phyloP scores from a whole-genome alignment of 169 alveolate genomes.

The Blepharisma undulans region DNA sequence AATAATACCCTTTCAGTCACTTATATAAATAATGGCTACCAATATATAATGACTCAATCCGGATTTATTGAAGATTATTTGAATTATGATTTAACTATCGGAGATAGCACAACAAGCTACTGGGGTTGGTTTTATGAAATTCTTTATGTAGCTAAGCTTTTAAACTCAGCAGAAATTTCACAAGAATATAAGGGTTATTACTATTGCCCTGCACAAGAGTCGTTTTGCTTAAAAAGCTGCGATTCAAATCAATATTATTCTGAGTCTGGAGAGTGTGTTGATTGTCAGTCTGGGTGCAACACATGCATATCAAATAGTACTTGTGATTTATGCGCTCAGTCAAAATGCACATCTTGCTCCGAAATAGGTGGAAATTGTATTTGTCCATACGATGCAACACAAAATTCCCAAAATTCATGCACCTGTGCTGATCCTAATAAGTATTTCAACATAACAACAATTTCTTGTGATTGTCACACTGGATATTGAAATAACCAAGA shows the following conservation, averaged over 20 bases:
- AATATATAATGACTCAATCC: background rate
- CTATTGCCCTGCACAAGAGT: background rate
- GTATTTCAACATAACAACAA: background rate
- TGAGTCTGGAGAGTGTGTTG: background rate
- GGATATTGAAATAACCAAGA: background rate
- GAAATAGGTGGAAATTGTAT: background rate
- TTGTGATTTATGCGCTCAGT: background rate
- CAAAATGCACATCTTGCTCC: background rate
- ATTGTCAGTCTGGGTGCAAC: background rate
- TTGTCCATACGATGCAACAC: background rate
- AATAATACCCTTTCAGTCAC: background rate
- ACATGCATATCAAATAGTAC: background rate
- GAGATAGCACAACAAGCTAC: background rate
- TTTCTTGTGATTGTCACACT: background rate
- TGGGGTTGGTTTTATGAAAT: background rate
- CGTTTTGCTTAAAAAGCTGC: background rate
- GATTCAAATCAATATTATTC: background rate
- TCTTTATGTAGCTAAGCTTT: background rate
- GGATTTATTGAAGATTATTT: background rate
- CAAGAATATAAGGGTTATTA: background rate
- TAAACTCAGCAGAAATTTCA: background rate
- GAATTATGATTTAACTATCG: background rate
- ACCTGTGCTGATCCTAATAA: background rate
- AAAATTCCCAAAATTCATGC: background rate
- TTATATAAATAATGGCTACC: background rate